Percentiles rank a stretch among this genome's conserved stretches.
phyloP scores from a whole-genome alignment of 164 flowering plant species.

The Echeveria elegans region DNA sequence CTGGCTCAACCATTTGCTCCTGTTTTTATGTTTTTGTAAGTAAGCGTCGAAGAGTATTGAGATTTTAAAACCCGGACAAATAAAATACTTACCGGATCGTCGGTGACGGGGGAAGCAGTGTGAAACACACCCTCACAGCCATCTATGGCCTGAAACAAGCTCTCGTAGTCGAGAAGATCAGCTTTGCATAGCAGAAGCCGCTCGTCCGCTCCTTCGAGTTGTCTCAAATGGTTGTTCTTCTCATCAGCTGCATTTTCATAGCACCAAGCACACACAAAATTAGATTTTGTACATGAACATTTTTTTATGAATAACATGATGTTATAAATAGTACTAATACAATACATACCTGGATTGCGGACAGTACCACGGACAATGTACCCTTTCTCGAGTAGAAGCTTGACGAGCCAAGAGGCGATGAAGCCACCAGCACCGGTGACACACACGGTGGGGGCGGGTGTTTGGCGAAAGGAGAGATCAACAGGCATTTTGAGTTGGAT shows the following conservation, averaged over 20 bases:
- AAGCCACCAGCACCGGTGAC: conserved; percentile 81
- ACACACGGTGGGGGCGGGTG: conserved; percentile 26
- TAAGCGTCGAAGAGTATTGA: not conserved
- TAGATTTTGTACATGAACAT: not conserved
- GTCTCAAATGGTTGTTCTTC: conserved; percentile 73
- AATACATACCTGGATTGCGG: conserved; percentile 50
- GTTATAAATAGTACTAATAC: too few species aligned
- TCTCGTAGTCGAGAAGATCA: conserved; percentile 68
- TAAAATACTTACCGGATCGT: conserved; percentile 61
- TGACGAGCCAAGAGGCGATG: conserved; percentile 57
- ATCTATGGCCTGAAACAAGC: conserved; percentile 52
- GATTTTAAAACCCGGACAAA: not conserved
- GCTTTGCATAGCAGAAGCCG: conserved; percentile 58
- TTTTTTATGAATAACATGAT: too few species aligned
- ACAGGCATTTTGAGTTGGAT: not conserved
- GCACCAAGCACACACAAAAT: not conserved
- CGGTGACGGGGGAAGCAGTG: conserved; percentile 93
- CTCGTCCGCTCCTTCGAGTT: conserved; percentile 69
- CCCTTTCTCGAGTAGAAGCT: conserved; percentile 52
- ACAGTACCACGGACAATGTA: conserved; percentile 66
- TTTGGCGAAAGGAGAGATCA: not conserved
- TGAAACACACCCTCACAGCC: conserved; percentile 96
- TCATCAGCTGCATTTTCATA: conserved; percentile 53
- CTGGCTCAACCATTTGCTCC: conserved; percentile 11
- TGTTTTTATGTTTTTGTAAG: not conserved